Evolutionary conservation across 768 basidiomycete species (phyloP).

Genomic region (Pisolithus tinctorius): DNA sequence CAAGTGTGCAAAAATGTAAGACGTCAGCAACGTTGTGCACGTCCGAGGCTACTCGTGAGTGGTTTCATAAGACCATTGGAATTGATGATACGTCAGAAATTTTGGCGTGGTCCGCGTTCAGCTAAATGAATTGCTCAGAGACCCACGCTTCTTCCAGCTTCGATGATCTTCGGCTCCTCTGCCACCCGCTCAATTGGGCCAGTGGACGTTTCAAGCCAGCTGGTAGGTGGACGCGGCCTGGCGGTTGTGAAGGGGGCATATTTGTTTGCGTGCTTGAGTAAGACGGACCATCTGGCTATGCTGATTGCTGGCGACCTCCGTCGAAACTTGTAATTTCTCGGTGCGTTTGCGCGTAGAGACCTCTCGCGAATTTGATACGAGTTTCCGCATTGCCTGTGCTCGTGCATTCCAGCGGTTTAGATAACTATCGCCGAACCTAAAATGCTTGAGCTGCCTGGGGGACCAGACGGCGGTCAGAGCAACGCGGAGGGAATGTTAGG

Average conservation of each 20-base stretch:
- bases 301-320: slow-evolving; percentile 57
- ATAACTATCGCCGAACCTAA: slow-evolving; percentile 56
- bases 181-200: slow-evolving; percentile 72
- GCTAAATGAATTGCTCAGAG: slow-evolving; percentile 29
- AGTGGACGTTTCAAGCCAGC: slow-evolving; percentile 53
- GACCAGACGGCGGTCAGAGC: slow-evolving; percentile 52
- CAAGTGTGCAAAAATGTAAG: slow-evolving; percentile 19
- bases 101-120: slow-evolving; percentile 32
- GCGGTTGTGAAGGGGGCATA: slow-evolving; percentile 45
- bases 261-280: slow-evolving; percentile 64
- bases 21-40: slow-evolving; percentile 29
- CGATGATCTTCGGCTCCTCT: slow-evolving; percentile 68
- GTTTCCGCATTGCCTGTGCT: not conserved
- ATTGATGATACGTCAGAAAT: slow-evolving; percentile 4
- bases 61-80: slow-evolving; percentile 4
- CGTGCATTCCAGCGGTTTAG: slow-evolving; percentile 30
- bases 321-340: slow-evolving; percentile 40
- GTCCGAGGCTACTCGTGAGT: slow-evolving; percentile 21
- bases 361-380: slow-evolving; percentile 47
- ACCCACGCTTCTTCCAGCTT: slow-evolving; percentile 45
- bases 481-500: slow-evolving; percentile 86
- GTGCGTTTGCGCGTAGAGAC: slow-evolving; percentile 16
- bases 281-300: slow-evolving; percentile 85
- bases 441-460: slow-evolving; percentile 56
- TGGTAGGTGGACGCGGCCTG: slow-evolving; percentile 7